These are phyloP conservation scores for Yarrowia sp. DNA, from an alignment of 805 yeast genomes.

Conservation along the genomic window DNA sequence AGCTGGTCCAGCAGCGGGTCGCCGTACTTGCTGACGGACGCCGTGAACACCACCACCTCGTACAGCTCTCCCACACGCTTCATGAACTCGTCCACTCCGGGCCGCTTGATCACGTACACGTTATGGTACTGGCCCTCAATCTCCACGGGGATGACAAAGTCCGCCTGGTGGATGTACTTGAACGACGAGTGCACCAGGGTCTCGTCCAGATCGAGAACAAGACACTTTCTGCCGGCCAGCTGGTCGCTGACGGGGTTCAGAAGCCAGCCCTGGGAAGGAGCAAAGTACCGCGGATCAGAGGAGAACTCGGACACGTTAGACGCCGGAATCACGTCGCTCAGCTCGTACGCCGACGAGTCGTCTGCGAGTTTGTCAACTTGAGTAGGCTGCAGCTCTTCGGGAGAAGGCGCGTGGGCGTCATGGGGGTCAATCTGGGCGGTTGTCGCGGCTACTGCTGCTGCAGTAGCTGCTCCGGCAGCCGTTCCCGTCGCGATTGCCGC, in stretches of 20 bases:
- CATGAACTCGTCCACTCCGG: slow-evolving; percentile 96
- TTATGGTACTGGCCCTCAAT: slow-evolving; percentile 91
- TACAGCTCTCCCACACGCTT: slow-evolving; percentile 79
- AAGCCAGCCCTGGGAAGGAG: slow-evolving; percentile 40
- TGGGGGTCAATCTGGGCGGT: background rate
- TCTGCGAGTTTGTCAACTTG: slow-evolving; percentile 27
- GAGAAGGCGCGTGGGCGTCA: background rate
- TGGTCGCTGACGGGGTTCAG: slow-evolving; percentile 61
- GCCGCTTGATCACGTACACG: slow-evolving; percentile 95
- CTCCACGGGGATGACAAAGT: slow-evolving; percentile 96
- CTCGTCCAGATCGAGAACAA: slow-evolving; percentile 92
- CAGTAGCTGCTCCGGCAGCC: slow-evolving; percentile 1
- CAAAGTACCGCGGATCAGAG: slow-evolving; percentile 33
- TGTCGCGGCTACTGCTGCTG: background rate
- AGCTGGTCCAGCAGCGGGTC: slow-evolving; percentile 91
- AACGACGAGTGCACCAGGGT: slow-evolving; percentile 95
- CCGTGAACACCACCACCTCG: slow-evolving; percentile 97
- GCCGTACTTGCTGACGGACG: slow-evolving; percentile 93
- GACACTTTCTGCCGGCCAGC: slow-evolving; percentile 75
- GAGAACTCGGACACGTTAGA: slow-evolving; percentile 14
- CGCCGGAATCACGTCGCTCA: slow-evolving; percentile 23
- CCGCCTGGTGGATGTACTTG: slow-evolving; percentile 89
- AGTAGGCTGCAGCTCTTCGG: background rate
- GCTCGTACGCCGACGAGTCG: slow-evolving; percentile 34
- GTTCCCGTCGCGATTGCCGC: background rate